Evolutionary conservation across 495 filamentous ascomycete species (phyloP).

Genomic region (Xylaria bambusicola): DNA sequence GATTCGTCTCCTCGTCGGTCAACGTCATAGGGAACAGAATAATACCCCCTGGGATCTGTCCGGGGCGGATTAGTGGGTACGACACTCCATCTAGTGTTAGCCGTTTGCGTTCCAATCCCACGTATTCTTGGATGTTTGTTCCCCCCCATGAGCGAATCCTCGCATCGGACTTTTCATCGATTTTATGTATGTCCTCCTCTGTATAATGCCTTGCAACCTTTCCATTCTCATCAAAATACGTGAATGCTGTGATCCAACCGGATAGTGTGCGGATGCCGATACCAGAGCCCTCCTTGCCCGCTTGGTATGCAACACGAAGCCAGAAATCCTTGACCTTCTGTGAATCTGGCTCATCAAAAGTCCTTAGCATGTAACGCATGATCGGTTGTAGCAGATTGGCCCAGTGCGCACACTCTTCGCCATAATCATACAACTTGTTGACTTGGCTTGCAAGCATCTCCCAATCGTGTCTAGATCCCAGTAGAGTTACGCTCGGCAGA

Average conservation of each 20-base stretch:
- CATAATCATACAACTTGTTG: slow-evolving; percentile 35
- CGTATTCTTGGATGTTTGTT: background rate
- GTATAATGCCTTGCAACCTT: background rate
- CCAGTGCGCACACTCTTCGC: slow-evolving; percentile 37
- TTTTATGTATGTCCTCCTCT: background rate
- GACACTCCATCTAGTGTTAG: background rate
- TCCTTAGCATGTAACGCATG: slow-evolving; percentile 36
- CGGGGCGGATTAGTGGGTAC: background rate
- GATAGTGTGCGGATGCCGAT: slow-evolving; percentile 36
- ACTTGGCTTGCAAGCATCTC: slow-evolving; percentile 30
- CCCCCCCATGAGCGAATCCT: background rate
- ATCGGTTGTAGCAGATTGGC: slow-evolving; percentile 34
- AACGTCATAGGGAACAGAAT: background rate
- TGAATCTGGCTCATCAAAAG: slow-evolving; percentile 39
- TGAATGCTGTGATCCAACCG: slow-evolving; percentile 54
- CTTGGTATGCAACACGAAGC: slow-evolving; percentile 34
- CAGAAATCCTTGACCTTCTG: slow-evolving; percentile 42
- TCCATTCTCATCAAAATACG: slow-evolving; percentile 48
- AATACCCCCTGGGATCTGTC: background rate
- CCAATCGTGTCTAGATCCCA: slow-evolving; percentile 41
- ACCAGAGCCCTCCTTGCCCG: slow-evolving; percentile 6
- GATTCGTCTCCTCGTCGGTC: background rate
- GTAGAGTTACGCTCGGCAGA: slow-evolving; percentile 42
- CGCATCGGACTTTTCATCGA: background rate
- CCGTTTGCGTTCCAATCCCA: background rate